A percentile compares a stretch with the other conserved stretches of the same genome.
Conservation (phyloP, 805 yeast species). For the Suhomyces sp. region DNA sequence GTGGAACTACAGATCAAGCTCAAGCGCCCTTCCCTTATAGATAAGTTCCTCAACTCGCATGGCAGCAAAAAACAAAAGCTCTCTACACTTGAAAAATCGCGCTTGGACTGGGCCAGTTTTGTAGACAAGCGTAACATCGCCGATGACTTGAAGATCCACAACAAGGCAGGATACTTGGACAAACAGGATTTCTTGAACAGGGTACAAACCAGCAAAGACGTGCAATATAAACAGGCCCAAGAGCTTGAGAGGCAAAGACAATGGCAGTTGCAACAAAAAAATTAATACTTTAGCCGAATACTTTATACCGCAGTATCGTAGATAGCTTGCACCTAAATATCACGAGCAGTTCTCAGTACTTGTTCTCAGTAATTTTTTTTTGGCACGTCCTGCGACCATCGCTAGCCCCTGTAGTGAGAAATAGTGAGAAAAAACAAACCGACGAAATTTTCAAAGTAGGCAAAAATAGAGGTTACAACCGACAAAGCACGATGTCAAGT, state of each 20-base stretch:
- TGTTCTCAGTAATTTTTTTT: not conserved
- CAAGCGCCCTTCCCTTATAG: slow-evolving; percentile 72
- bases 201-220: slow-evolving; percentile 60
- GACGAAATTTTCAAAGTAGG: not conserved
- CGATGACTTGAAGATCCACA: slow-evolving; percentile 76
- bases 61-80: slow-evolving; percentile 65
- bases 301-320: not conserved
- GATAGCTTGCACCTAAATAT: not conserved
- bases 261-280: slow-evolving; percentile 12
- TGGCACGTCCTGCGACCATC: not conserved
- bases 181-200: slow-evolving; percentile 85
- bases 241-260: slow-evolving; percentile 25
- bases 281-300: no score
- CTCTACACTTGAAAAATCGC: slow-evolving; percentile 87
- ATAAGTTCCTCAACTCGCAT: slow-evolving; percentile 67
- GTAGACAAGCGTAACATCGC: slow-evolving; percentile 82
- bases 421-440: not conserved
- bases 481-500: slow-evolving; percentile 9
- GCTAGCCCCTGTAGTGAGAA: not conserved
- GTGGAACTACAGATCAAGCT: slow-evolving; percentile 51
- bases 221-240: slow-evolving; percentile 44
- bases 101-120: slow-evolving; percentile 92
- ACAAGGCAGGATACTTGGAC: slow-evolving; percentile 88
- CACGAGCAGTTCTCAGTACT: not conserved
- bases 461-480: not conserved